Conservation (phyloP, 371 early-diverging fungal genomes). For the Haplosporangium sp. region DNA sequence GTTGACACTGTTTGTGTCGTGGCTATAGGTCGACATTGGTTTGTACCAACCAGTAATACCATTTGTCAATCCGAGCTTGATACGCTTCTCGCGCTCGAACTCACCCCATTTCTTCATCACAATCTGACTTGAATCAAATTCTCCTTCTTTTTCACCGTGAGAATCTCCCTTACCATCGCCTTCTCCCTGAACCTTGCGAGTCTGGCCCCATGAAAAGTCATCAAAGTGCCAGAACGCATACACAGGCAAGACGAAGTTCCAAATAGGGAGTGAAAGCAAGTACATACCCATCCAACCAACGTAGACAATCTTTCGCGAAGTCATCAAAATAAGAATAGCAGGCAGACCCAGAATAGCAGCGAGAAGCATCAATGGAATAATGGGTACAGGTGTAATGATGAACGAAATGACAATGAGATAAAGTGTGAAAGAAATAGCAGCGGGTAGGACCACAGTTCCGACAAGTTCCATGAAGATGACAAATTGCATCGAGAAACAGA, state of each 20-base stretch:
- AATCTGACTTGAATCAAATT: conserved; percentile 71
- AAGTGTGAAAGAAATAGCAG: conserved; percentile 79
- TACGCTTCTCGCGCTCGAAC: conserved; percentile 59
- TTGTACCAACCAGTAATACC: conserved; percentile 53
- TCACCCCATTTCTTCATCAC: conserved; percentile 68
- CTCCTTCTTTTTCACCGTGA: conserved; percentile 62
- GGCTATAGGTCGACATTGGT: conserved; percentile 28
- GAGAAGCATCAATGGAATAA: conserved; percentile 80
- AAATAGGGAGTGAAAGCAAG: conserved; percentile 92
- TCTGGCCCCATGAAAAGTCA: conserved; percentile 99
- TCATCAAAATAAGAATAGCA: conserved; percentile 87
- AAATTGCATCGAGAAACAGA: conserved; percentile 99
- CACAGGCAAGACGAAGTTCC: conserved; percentile 95
- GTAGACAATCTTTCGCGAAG: conserved; percentile 88
- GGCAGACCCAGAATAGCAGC: conserved; percentile 90
- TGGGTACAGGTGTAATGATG: conserved; percentile 65
- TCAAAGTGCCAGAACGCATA: conserved; percentile 99
- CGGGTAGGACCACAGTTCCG: conserved; percentile 96
- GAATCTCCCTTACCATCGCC: conserved; percentile 57
- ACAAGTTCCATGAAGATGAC: conserved; percentile 96
- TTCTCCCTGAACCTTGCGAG: conserved; percentile 88
- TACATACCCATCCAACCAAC: conserved; percentile 97
- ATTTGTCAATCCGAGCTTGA: conserved; percentile 44
- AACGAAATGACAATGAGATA: conserved; percentile 64
- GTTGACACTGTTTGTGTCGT: not conserved